A percentile compares a stretch with the other conserved stretches of the same genome.
Conservation (phyloP, 2,329 filamentous ascomycete species). For the Ophiostoma montium region DNA sequence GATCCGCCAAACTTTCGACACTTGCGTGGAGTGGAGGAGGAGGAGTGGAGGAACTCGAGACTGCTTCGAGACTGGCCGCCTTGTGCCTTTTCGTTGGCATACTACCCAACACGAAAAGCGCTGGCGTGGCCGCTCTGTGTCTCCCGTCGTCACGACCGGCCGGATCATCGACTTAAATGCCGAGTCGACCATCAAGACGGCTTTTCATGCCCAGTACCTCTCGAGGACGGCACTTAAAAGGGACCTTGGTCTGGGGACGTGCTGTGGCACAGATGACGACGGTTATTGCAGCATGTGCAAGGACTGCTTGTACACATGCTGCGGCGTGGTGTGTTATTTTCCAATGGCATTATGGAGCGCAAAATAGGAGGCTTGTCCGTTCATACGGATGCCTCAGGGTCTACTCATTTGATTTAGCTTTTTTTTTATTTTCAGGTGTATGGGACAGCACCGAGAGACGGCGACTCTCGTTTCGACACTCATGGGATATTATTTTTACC, state of each 20-base stretch:
- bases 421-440: background rate
- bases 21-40: background rate
- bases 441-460: background rate
- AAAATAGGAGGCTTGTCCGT: background rate
- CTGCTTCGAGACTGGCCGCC: background rate
- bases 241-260: no score
- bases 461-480: background rate
- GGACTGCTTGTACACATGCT: background rate
- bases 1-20: background rate
- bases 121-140: background rate
- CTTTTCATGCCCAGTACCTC: background rate
- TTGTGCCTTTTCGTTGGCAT: background rate
- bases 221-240: background rate
- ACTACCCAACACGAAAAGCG: background rate
- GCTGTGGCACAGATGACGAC: no score
- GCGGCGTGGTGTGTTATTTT: background rate
- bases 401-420: background rate
- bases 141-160: background rate
- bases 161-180: background rate
- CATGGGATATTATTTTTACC: background rate
- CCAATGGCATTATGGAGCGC: background rate
- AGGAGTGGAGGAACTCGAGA: background rate
- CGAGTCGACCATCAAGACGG: background rate
- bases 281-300: background rate
- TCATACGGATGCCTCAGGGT: background rate